Evolutionary conservation across 108 stramenopile genomes (phyloP).

Genomic region (Nannochloropsis gaditana): DNA sequence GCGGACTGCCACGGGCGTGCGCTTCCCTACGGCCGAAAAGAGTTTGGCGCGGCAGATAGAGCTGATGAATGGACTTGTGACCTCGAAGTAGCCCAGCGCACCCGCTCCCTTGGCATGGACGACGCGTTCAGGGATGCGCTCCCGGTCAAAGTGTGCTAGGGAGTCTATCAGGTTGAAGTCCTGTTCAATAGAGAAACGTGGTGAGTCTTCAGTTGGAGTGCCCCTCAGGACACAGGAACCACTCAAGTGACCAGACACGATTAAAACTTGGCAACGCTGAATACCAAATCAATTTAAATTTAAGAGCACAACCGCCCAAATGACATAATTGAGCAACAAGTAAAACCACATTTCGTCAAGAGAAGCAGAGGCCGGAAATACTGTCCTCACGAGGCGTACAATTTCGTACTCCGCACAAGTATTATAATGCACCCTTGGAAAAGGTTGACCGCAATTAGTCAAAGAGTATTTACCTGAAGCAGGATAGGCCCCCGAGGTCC

Average conservation of each 20-base stretch:
- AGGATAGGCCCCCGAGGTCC: conserved; percentile 50
- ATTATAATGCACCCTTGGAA: too few relatives aligned
- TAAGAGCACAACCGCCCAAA: too few relatives aligned
- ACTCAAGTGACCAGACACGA: too few relatives aligned
- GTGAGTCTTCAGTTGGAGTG: too few relatives aligned
- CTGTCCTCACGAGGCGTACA: background rate
- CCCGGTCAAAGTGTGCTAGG: conserved; percentile 63
- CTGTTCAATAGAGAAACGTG: conserved; percentile 27
- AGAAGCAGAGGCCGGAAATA: background rate
- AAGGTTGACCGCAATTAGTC: too few relatives aligned
- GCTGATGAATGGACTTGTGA: conserved; percentile 31
- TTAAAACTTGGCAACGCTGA: too few relatives aligned
- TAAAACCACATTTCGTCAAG: background rate
- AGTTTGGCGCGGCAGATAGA: conserved; percentile 57
- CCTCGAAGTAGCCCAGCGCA: conserved; percentile 65
- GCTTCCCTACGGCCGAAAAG: conserved; percentile 56
- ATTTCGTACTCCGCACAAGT: too few relatives aligned
- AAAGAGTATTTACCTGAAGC: conserved; percentile 35
- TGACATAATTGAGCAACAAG: too few relatives aligned
- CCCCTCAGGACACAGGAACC: too few relatives aligned
- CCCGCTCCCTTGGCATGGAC: conserved; percentile 67
- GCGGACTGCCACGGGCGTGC: conserved; percentile 60
- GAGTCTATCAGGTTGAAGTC: conserved; percentile 63
- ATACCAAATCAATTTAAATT: too few relatives aligned
- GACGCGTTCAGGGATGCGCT: conserved; percentile 66